Conservation (phyloP, 768 basidiomycete genomes). For the Lentinula guzmanii region DNA sequence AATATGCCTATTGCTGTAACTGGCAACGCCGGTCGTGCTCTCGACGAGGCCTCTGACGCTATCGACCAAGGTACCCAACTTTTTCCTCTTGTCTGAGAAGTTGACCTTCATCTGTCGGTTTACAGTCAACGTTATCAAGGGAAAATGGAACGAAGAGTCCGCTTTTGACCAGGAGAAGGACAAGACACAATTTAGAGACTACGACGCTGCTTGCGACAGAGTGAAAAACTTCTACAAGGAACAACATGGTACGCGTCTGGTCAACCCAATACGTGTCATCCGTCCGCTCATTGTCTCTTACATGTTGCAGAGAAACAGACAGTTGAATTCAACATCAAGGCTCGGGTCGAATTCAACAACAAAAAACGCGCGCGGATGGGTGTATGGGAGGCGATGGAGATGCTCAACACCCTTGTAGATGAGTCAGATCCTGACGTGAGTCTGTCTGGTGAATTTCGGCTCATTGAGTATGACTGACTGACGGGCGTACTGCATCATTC, state of each 20-base stretch:
- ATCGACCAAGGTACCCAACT: slow-evolving; percentile 37
- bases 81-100: neutral
- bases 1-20: neutral
- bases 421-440: slow-evolving; percentile 86
- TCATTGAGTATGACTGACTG: slow-evolving; percentile 7
- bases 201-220: slow-evolving; percentile 69
- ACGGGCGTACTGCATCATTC: neutral
- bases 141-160: slow-evolving; percentile 54
- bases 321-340: slow-evolving; percentile 74
- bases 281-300: neutral
- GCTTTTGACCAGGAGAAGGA: slow-evolving; percentile 58
- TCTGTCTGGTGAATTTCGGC: neutral
- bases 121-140: slow-evolving; percentile 66
- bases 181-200: slow-evolving; percentile 65
- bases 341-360: slow-evolving; percentile 68
- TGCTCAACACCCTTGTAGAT: slow-evolving; percentile 81
- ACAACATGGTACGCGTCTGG: slow-evolving; percentile 54
- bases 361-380: slow-evolving; percentile 70
- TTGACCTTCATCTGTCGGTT: neutral
- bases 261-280: neutral
- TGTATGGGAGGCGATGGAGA: slow-evolving; percentile 83
- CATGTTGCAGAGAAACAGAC: slow-evolving; percentile 71
- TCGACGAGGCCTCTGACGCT: slow-evolving; percentile 41
- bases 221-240: slow-evolving; percentile 76
- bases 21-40: slow-evolving; percentile 14